Evolutionary conservation across 192 early-diverging fungal species (phyloP).

Genomic region (Backusella westeae): DNA sequence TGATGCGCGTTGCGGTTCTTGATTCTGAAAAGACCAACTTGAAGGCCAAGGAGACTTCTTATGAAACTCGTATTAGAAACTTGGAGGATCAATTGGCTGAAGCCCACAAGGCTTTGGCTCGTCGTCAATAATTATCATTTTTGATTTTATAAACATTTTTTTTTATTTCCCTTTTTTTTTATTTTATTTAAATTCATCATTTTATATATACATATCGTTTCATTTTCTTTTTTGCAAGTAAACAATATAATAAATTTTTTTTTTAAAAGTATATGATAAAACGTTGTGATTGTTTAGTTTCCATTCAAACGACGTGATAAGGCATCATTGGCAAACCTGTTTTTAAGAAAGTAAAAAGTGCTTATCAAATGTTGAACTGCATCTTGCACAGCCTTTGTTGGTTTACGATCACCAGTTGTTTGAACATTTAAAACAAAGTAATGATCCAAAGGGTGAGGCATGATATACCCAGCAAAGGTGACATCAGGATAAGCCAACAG

Average conservation of each 20-base stretch:
- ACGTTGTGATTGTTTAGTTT: too few species aligned
- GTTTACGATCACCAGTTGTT: background rate
- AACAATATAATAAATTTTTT: background rate
- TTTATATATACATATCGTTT: background rate
- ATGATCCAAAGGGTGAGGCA: background rate
- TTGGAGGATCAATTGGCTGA: slow-evolving; percentile 51
- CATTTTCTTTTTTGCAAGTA: background rate
- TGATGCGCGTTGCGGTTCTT: slow-evolving; percentile 44
- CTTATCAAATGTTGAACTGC: background rate
- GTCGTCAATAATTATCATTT: background rate
- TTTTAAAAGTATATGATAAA: too few species aligned
- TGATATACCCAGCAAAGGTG: background rate
- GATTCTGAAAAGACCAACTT: slow-evolving; percentile 51
- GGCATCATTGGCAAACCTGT: too few species aligned
- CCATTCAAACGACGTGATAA: too few species aligned
- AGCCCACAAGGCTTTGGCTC: slow-evolving; percentile 44
- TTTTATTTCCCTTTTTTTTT: background rate
- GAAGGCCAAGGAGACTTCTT: slow-evolving; percentile 41
- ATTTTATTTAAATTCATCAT: background rate
- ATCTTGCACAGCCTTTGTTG: background rate
- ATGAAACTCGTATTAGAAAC: slow-evolving; percentile 45
- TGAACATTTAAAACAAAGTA: background rate
- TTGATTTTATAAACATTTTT: background rate
- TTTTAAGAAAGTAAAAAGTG: too few species aligned
- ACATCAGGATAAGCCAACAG: background rate